Evolutionary conservation across 2,329 filamentous ascomycete species (phyloP).

Genomic region (Teratosphaeria pseudoeucalypti): DNA sequence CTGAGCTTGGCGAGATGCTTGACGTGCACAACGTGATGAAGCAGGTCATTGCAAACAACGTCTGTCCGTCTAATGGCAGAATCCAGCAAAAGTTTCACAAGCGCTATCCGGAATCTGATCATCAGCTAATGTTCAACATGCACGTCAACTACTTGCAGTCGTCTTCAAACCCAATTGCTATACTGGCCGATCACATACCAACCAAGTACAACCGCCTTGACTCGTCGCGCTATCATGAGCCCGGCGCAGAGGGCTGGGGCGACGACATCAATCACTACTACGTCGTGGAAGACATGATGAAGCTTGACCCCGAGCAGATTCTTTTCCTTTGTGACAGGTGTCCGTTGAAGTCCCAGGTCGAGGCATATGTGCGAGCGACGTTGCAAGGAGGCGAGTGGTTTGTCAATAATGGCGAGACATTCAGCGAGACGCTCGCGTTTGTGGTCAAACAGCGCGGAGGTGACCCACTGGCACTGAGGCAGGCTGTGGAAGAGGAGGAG

Average conservation of each 20-base stretch:
- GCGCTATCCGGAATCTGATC: constrained; percentile 40
- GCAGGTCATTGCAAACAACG: constrained; percentile 46
- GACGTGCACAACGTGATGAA: constrained; percentile 47
- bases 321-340: constrained; percentile 48
- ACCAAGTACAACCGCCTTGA: constrained; percentile 37
- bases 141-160: constrained; percentile 25
- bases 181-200: constrained; percentile 17
- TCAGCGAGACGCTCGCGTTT: constrained; percentile 47
- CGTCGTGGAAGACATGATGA: constrained; percentile 54
- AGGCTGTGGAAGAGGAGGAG: constrained; percentile 59
- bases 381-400: constrained; percentile 45
- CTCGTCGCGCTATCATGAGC: constrained; percentile 39
- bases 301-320: constrained; percentile 50
- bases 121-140: constrained; percentile 42
- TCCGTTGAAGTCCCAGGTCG: constrained; percentile 47
- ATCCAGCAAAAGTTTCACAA: constrained; percentile 50
- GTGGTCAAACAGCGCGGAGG: constrained; percentile 47
- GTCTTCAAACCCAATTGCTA: constrained; percentile 3
- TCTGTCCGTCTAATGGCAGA: constrained; percentile 52
- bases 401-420: constrained; percentile 53
- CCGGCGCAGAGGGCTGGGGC: constrained; percentile 52
- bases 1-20: constrained; percentile 48
- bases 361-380: constrained; percentile 38
- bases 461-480: constrained; percentile 47
- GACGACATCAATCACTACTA: constrained; percentile 56